These are phyloP conservation scores for Termitomyces heimii DNA, from an alignment of 768 basidiomycete species.

Conservation along the genomic window DNA sequence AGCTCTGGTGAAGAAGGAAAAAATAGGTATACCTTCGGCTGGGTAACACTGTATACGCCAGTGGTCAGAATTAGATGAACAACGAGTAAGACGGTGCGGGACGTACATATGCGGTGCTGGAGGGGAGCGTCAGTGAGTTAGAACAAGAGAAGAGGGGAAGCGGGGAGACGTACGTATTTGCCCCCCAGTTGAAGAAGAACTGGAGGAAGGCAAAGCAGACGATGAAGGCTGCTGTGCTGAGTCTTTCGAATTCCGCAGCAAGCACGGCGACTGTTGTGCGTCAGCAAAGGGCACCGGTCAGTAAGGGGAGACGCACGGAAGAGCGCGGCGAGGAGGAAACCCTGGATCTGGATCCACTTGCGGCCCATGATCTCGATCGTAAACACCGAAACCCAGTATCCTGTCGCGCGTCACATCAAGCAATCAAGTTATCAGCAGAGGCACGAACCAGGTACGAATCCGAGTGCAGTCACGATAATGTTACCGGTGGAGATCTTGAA, in stretches of 20 bases:
- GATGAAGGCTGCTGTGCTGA: constrained; percentile 58
- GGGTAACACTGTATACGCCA: constrained; percentile 50
- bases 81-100: neutral
- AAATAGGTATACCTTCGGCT: constrained; percentile 36
- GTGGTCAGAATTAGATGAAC: neutral
- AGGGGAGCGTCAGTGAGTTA: neutral
- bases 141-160: too few relatives aligned
- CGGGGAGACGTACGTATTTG: constrained; percentile 53
- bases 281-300: neutral
- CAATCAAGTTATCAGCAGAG: neutral
- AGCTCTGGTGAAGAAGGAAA: neutral
- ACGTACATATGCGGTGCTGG: constrained; percentile 48
- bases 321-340: constrained; percentile 64
- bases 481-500: constrained; percentile 65
- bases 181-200: constrained; percentile 84
- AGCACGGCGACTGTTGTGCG: constrained; percentile 38
- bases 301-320: constrained; percentile 40
- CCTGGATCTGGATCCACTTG: constrained; percentile 71
- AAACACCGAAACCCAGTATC: constrained; percentile 65
- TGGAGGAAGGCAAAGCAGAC: constrained; percentile 69
- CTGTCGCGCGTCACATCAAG: constrained; percentile 20
- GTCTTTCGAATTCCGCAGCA: constrained; percentile 54
- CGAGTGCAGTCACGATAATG: constrained; percentile 67
- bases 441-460: constrained; percentile 64
- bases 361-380: constrained; percentile 70